Conservation (phyloP, 73 alveolate genomes). For the Breviolum minutum region DNA sequence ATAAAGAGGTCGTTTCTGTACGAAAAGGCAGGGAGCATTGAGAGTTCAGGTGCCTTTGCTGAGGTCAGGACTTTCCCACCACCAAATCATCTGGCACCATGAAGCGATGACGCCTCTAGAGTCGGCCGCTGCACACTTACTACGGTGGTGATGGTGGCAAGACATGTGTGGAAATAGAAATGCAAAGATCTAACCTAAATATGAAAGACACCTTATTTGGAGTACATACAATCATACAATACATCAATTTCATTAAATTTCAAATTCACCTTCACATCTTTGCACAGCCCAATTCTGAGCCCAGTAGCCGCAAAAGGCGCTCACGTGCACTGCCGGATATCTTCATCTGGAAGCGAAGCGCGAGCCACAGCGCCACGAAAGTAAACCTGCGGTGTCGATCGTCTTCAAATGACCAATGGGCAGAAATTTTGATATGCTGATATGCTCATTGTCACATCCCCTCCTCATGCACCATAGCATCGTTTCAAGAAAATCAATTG, state of each 20-base stretch:
- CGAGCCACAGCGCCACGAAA: conserved; percentile 69
- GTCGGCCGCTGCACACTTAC: background rate
- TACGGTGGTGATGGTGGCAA: background rate
- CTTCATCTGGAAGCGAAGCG: conserved; percentile 83
- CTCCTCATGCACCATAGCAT: too few species aligned
- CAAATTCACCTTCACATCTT: background rate
- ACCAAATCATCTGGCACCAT: conserved; percentile 83
- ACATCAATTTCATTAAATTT: background rate
- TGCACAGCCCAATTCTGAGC: background rate
- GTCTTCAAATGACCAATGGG: background rate
- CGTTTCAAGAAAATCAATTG: too few species aligned
- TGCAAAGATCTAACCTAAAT: too few species aligned
- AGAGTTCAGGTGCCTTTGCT: background rate
- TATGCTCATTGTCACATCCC: background rate
- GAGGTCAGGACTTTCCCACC: conserved; percentile 55
- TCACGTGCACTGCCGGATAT: conserved; percentile 64
- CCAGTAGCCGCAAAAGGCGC: conserved; percentile 27
- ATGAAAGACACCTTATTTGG: background rate
- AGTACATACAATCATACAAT: too few species aligned
- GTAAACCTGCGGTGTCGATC: conserved; percentile 29
- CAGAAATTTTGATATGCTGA: background rate
- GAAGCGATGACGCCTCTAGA: conserved; percentile 49
- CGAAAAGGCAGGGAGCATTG: background rate
- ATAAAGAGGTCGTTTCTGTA: too few species aligned
- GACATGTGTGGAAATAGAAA: background rate